A percentile compares a stretch with the other conserved stretches of the same genome.
phyloP scores from a whole-genome alignment of 306 rosid genomes.

The Sicyos edulis region DNA sequence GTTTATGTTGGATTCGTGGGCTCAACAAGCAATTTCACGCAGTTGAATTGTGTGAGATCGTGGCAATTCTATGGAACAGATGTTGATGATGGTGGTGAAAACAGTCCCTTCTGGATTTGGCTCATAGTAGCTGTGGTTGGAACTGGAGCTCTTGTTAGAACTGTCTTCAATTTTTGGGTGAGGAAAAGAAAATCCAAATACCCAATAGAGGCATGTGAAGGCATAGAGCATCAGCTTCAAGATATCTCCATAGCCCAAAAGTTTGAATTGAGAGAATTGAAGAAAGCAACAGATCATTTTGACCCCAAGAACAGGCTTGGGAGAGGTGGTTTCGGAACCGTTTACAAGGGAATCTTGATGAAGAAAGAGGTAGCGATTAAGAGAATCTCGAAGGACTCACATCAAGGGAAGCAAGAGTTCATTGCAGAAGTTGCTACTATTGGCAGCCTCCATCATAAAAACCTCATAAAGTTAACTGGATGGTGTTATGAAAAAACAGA shows the following conservation, averaged over 20 bases:
- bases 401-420: slow-evolving; percentile 76
- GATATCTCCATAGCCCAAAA: slow-evolving; percentile 41
- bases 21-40: slow-evolving; percentile 47
- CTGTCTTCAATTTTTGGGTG: slow-evolving; percentile 1
- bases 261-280: slow-evolving; percentile 39
- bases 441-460: slow-evolving; percentile 65
- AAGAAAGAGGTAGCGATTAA: slow-evolving; percentile 59
- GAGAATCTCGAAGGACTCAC: slow-evolving; percentile 52
- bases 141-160: too few relatives aligned
- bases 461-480: slow-evolving; percentile 59
- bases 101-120: slow-evolving; percentile 35
- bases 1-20: slow-evolving; percentile 56
- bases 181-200: slow-evolving; percentile 2
- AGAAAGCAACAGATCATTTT: slow-evolving; percentile 50
- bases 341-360: slow-evolving; percentile 47
- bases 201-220: too few relatives aligned
- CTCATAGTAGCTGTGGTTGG: slow-evolving; percentile 11
- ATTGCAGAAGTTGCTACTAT: slow-evolving; percentile 72
- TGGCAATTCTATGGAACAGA: slow-evolving; percentile 40
- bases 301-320: slow-evolving; percentile 61
- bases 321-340: slow-evolving; percentile 77
- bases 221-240: slow-evolving; percentile 54
- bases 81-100: background rate
- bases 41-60: slow-evolving; percentile 45
- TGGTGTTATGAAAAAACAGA: slow-evolving; percentile 74